Base-by-base conservation (phyloP, 441 rosid species). In the Bocquillonia castaneifolia region DNA sequence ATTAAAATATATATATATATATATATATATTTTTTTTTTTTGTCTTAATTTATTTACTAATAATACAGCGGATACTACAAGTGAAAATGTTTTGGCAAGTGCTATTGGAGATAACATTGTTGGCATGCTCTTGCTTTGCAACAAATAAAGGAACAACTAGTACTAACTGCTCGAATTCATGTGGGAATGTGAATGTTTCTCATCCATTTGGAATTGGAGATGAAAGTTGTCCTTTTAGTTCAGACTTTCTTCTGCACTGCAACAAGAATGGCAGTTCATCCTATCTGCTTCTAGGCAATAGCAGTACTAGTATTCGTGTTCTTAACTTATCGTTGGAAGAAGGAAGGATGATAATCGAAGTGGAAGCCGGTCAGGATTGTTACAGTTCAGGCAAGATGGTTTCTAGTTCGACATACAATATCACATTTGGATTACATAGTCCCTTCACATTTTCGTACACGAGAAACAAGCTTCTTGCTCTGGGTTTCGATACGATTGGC, bases 401-500 rank as follows among this genome's bases (percentile, higher is more conserved):
- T 3, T 0, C 20, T 15, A 5, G 10, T 17, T 1, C 5, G 0
- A 5, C 18, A 12, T 13, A 15, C 23, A 5, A 0, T 8, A 29
- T 5, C 8, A 40, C 37, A 14, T 0, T 0, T 5, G 17, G 44
- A 1, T 37, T n/a, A 6, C 12, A 1, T 12, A 34, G 66, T 0
- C 52, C 34, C 1, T 67, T 47, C 51, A 55, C 71, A 18, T 31
- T 72, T n/a, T 76, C 76, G 5, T 36, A 54, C 60, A 68, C 71
- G 25, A 26, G 59, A 56, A 76, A 76, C 68, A 76, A 65, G 67
- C 48, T 76, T 56, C 66, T 76, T 5, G 71, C 68, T 28, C 31
- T 69, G 0, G 80, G 74, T 8, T 76, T 74, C 23, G 74, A 76
- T 57, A 72, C 80, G n/a, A 0, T 2, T 34, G 25, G 77, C 64